These are phyloP conservation scores for Podospora pseudopauciseta DNA, from an alignment of 495 filamentous ascomycete species.

Conservation along the genomic window DNA sequence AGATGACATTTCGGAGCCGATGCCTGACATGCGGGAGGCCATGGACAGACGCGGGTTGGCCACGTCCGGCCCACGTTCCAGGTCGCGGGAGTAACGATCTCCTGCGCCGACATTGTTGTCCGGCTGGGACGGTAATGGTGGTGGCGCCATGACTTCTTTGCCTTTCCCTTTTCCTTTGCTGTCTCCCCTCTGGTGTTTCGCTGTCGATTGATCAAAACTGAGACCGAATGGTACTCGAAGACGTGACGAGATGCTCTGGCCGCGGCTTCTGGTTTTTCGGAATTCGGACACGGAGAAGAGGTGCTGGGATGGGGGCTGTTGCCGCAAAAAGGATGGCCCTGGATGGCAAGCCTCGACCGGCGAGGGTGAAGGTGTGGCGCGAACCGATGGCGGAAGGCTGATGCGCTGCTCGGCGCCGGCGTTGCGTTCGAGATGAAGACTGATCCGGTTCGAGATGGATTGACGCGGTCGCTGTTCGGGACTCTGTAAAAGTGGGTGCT, in stretches of 20 bases:
- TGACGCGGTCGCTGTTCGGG: constrained; percentile 60
- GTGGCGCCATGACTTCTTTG: constrained; percentile 43
- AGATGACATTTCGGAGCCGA: constrained; percentile 49
- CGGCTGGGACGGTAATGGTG: constrained; percentile 4
- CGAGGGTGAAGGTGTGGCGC: constrained; percentile 33
- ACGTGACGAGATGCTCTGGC: constrained; percentile 31
- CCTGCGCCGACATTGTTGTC: constrained; percentile 8
- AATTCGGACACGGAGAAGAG: constrained; percentile 33
- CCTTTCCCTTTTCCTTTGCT: constrained; percentile 38
- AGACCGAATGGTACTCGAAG: constrained; percentile 33
- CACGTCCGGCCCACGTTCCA: constrained; percentile 46
- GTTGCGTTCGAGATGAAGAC: constrained; percentile 63
- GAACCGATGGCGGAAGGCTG: constrained; percentile 59
- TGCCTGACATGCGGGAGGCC: constrained; percentile 39
- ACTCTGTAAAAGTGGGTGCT: constrained; percentile 65
- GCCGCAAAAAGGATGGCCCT: constrained; percentile 24
- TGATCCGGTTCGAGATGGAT: constrained; percentile 51
- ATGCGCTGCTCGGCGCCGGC: constrained; percentile 63
- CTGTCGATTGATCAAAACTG: constrained; percentile 27
- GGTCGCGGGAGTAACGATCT: constrained; percentile 43
- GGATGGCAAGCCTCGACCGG: constrained; percentile 30
- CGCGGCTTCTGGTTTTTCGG: constrained; percentile 23
- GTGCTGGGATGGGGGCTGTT: constrained; percentile 21
- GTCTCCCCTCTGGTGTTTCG: constrained; percentile 5
- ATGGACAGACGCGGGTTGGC: constrained; percentile 36